Conservation (phyloP, 257 asterid genomes). For the Nicotiana sylvestris region DNA sequence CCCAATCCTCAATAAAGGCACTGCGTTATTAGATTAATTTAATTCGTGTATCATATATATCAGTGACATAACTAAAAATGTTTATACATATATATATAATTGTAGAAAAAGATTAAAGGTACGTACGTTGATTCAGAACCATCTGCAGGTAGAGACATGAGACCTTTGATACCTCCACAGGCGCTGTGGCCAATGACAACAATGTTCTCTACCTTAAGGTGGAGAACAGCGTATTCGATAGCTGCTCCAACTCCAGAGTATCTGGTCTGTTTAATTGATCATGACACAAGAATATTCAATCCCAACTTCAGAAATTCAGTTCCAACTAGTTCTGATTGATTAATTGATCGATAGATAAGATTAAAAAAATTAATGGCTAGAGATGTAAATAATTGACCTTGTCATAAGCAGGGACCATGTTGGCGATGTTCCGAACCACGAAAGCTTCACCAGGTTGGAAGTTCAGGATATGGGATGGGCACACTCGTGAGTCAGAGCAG, state of each 20-base stretch:
- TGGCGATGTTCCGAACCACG: conserved; percentile 76
- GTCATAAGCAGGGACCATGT: conserved; percentile 85
- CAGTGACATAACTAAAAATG: not conserved
- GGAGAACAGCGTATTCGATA: conserved; percentile 78
- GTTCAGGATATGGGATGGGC: conserved; percentile 79
- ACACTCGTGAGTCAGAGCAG: conserved; percentile 91
- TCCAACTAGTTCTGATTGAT: not conserved
- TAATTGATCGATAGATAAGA: not conserved
- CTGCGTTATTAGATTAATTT: conserved; percentile 27
- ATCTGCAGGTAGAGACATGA: conserved; percentile 72
- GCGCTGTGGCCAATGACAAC: conserved; percentile 94
- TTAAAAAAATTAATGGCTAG: too few relatives aligned
- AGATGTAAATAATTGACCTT: conserved; percentile 35
- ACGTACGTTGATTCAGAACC: conserved; percentile 70
- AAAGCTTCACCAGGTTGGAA: conserved; percentile 94
- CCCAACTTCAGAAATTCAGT: not conserved
- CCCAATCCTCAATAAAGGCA: conserved; percentile 96
- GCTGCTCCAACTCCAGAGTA: conserved; percentile 84
- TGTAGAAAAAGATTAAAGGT: not conserved
- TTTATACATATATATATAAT: not conserved
- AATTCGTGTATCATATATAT: not conserved
- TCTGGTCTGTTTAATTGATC: conserved; percentile 40
- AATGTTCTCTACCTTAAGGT: conserved; percentile 79
- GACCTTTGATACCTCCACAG: conserved; percentile 97
- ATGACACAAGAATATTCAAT: not conserved